phyloP scores from a whole-genome alignment of 352 stramenopile genomes.

The Phytophthora sp. region DNA sequence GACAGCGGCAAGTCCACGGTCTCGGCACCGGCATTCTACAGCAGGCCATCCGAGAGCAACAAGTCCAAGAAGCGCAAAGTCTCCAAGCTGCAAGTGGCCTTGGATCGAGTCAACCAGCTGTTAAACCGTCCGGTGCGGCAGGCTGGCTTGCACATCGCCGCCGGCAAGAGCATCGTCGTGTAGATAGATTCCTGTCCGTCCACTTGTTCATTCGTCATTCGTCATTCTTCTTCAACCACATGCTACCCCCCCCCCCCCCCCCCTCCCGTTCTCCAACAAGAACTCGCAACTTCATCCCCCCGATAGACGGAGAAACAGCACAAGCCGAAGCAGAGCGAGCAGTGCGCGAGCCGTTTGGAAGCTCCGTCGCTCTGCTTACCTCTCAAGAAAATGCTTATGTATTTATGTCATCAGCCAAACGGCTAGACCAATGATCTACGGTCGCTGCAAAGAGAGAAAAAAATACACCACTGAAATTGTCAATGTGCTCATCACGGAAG shows the following conservation, averaged over 20 bases:
- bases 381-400: constrained; percentile 32
- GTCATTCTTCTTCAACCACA: constrained; percentile 2
- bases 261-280: constrained; percentile 9
- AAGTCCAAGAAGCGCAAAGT: constrained; percentile 70
- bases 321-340: constrained; percentile 19
- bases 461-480: constrained; percentile 33
- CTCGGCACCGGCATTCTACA: constrained; percentile 39
- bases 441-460: constrained; percentile 21
- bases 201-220: constrained; percentile 27
- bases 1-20: constrained; percentile 28
- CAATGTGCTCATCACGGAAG: constrained; percentile 18
- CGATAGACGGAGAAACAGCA: constrained; percentile 33
- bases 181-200: constrained; percentile 35
- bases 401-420: constrained; percentile 37
- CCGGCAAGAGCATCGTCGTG: constrained; percentile 76
- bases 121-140: constrained; percentile 79
- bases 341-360: constrained; percentile 34
- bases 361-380: constrained; percentile 15
- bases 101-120: constrained; percentile 76
- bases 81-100: constrained; percentile 64
- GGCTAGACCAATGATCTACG: neutral
- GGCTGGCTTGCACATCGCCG: constrained; percentile 63
- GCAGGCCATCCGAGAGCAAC: constrained; percentile 41
- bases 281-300: constrained; percentile 9
- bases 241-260: no score